Evolutionary conservation across 2,329 filamentous ascomycete genomes (phyloP).

Genomic region (Colletotrichum navitas): DNA sequence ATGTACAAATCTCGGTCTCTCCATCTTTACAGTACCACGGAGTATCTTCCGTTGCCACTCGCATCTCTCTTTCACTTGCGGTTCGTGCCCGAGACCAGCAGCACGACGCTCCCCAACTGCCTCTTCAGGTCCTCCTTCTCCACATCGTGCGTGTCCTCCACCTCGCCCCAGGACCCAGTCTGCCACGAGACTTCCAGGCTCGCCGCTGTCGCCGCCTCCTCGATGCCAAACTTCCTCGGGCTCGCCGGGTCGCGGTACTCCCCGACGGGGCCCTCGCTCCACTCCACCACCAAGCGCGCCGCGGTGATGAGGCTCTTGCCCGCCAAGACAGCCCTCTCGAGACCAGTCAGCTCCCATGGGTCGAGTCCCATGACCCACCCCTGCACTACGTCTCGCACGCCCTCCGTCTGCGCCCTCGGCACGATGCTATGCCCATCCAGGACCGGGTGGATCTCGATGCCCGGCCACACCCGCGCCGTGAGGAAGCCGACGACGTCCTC

Average conservation of each 20-base stretch:
- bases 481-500: constrained; percentile 79
- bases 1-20: not conserved
- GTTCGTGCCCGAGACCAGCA: constrained; percentile 78
- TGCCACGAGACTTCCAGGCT: constrained; percentile 93
- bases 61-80: constrained; percentile 7
- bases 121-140: constrained; percentile 89
- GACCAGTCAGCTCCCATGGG: constrained; percentile 84
- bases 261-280: constrained; percentile 77
- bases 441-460: constrained; percentile 81
- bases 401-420: constrained; percentile 77
- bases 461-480: constrained; percentile 83
- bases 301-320: constrained; percentile 88
- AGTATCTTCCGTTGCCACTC: not conserved
- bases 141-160: constrained; percentile 98
- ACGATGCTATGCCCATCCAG: constrained; percentile 83
- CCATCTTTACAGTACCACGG: constrained; percentile 4
- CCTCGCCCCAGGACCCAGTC: constrained; percentile 92
- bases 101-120: constrained; percentile 87
- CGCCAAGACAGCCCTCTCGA: constrained; percentile 86
- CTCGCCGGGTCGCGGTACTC: constrained; percentile 47
- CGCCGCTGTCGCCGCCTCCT: constrained; percentile 82
- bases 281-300: constrained; percentile 83
- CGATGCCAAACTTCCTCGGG: constrained; percentile 75
- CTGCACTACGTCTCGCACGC: constrained; percentile 81
- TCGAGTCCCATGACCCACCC: constrained; percentile 81